Evolutionary conservation across 495 filamentous ascomycete species (phyloP), one percentile per base, ranked within the genome.

Genomic region (Aspergillus egyptiacus): DNA sequence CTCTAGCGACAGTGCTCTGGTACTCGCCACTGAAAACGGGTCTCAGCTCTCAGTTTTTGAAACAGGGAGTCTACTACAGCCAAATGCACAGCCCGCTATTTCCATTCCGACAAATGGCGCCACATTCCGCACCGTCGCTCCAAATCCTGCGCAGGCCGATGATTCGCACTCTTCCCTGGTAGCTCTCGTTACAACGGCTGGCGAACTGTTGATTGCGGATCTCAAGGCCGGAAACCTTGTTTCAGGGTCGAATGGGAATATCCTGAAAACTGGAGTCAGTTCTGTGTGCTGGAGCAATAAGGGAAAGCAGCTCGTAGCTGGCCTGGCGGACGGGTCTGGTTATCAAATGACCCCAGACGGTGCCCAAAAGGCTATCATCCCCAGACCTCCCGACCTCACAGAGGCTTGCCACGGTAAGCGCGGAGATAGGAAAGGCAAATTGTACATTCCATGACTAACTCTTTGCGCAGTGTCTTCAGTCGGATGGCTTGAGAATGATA

Each of bases 271-370:
- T 22, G 81, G 84, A 22, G 91, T 95, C 10, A 90, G 85, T 59
- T 91, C 85, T 61, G 80, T 90, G 2, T 81, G 86, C 32, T 99
- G 94, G 94, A 97, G 91, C 61, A 83, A 79, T 42, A 87, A 81
- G 56, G 94, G 94, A 33, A 97, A 95, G 62, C 91, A 96, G 62
- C 72, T 99, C 18, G 78, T 96, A 5, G 94, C 89, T 54, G 94
- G 94, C 23, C 76, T 94, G 55, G 83, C 74, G 14, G 81, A 96
- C 66, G 93, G 91, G 40, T 81, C 82, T 17, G 81, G 83, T 30
- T 81, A 77, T 50, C 91, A 96, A 60, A 83, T 96, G 81, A 88
- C 84, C 1, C 86, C 85, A 0, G 77, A 87, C 41, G 93, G 91
- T 24, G 72, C 70, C 11, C 75, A 76, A 15, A 93, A 89, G 63